Base-by-base conservation (phyloP, 495 filamentous ascomycete genomes). In the Penicillium macrosclerotiorum region DNA sequence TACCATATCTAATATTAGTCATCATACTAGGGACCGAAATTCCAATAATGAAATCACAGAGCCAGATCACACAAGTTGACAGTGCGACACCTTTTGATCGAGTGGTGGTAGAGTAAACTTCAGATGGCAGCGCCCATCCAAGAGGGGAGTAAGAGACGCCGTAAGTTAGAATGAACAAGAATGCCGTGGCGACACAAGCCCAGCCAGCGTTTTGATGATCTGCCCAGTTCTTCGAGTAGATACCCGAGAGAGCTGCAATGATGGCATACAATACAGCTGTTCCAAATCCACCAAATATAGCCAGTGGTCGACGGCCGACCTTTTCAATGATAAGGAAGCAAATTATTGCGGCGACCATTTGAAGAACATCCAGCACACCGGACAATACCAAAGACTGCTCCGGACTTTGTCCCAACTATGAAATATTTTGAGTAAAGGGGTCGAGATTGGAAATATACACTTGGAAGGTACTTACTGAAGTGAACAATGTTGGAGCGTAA, bases 81-180 rank as follows among this genome's bases (percentile, higher is more conserved):
- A 83, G 64, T 16, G 76, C 74, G 75, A 85, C 83, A 16, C 80
- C 82, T 7, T 71, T 79, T 3, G 79, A 82, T 25, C 82, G 74
- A 2, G 78, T 83, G 55, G 80, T 79, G 11, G 82, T 72, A 3
- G 78, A 77, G 76, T 77, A 86, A 5, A 85, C 78, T 62, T 86
- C 82, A 24, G 82, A 75, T 1, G 82, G 79, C 55, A 85, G 84
- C 37, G 83, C 73, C 81, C 82, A 85, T 34, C 76, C 79, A 2
- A 83, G 72, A 2, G 78, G 80, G 0, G 79, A 79, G 5, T 83
- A 64, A 1, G 83, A 85, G 12, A 82, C 80, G 45, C 80, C 86
- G 54, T 85, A 89, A 14, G 88, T 68, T 79, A 83, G 85, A 41
- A 89, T 82, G 77, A 88, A 85, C 51, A 65, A 74, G 9, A 86